Percentiles rank a stretch among this genome's conserved stretches.
phyloP scores from a whole-genome alignment of 2,329 filamentous ascomycete species.

The Aspergillus niger region DNA sequence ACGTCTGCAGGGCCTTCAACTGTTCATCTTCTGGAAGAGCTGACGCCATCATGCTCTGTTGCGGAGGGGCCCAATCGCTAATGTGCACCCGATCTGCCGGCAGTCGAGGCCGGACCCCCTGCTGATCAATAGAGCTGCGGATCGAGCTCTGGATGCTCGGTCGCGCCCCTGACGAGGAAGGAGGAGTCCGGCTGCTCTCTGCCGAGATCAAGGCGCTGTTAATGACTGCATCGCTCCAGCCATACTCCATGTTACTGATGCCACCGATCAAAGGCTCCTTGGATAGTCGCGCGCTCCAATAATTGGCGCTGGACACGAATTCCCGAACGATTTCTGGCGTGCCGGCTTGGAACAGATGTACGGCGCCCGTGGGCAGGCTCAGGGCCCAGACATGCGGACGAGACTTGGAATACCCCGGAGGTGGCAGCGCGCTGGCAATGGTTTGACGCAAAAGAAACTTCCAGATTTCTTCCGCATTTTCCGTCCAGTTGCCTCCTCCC shows the following conservation, averaged over 20 bases:
- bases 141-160: conserved; percentile 64
- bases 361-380: conserved; percentile 85
- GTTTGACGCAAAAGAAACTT: conserved; percentile 88
- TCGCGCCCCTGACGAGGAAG: conserved; percentile 43
- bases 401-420: conserved; percentile 88
- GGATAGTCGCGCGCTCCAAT: conserved; percentile 93
- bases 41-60: conserved; percentile 86
- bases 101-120: conserved; percentile 65
- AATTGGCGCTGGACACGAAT: conserved; percentile 92
- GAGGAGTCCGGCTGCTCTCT: conserved; percentile 37
- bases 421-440: conserved; percentile 83
- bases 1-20: conserved; percentile 70
- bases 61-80: conserved; percentile 84
- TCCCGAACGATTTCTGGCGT: conserved; percentile 93
- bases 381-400: conserved; percentile 93
- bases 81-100: conserved; percentile 84
- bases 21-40: conserved; percentile 79
- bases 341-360: conserved; percentile 97
- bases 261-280: conserved; percentile 91
- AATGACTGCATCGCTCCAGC: conserved; percentile 86
- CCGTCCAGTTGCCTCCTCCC: conserved; percentile 96
- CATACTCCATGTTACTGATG: conserved; percentile 96
- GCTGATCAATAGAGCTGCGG: conserved; percentile 67
- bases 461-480: conserved; percentile 87
- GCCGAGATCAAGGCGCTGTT: conserved; percentile 70